Conservation (phyloP, 139 green algal species). For the Coelastrella sp. region DNA sequence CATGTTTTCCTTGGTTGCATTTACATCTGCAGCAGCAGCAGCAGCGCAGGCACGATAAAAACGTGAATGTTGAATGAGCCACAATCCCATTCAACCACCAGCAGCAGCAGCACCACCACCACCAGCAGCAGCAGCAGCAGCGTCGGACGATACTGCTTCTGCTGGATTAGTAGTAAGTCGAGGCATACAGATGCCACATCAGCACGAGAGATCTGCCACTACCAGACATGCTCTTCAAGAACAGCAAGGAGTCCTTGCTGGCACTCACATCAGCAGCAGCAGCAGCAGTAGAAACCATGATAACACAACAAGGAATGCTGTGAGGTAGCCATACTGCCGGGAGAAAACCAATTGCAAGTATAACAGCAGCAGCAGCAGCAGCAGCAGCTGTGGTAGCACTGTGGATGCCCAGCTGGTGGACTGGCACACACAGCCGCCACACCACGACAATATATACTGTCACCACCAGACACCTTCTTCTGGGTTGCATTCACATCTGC, state of each 20-base stretch:
- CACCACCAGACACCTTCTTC: no score
- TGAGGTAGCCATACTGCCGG: no score
- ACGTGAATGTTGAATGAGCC: not conserved
- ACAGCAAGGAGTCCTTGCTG: not conserved
- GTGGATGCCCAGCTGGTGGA: no score
- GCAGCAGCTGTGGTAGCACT: conserved; percentile 1
- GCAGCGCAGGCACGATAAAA: not conserved
- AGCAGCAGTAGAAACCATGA: not conserved
- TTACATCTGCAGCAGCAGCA: conserved; percentile 44
- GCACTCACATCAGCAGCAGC: conserved; percentile 40
- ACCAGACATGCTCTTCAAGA: not conserved
- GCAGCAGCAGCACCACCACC: not conserved
- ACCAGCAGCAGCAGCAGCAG: conserved; percentile 2
- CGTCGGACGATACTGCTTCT: no score
- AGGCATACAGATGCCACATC: no score
- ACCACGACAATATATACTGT: no score
- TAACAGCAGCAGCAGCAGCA: not conserved
- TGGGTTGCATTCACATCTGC: not conserved
- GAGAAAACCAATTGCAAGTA: no score
- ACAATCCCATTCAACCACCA: not conserved
- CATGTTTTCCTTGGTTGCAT: conserved; percentile 22
- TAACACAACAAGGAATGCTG: no score
- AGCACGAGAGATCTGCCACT: no score
- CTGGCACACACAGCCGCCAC: no score
- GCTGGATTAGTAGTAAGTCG: no score